Conservation (phyloP, 2,329 filamentous ascomycete genomes). For the Eutypella sp. region DNA sequence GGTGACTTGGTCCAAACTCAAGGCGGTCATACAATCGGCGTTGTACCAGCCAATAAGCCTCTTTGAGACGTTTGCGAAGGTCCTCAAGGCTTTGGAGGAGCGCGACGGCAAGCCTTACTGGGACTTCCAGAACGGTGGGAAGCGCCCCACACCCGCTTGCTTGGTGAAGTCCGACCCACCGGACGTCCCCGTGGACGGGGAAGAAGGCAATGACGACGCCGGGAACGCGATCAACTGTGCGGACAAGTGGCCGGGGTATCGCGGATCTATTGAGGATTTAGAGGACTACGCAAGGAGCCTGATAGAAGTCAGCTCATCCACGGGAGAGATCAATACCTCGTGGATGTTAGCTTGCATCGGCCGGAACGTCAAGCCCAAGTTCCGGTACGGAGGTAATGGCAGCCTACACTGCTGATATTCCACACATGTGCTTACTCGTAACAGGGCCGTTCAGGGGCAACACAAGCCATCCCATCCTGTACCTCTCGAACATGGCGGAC, state of each 20-base stretch:
- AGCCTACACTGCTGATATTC: too few relatives aligned
- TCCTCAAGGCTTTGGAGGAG: slow-evolving; percentile 37
- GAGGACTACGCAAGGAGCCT: slow-evolving; percentile 29
- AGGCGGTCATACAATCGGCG: slow-evolving; percentile 35
- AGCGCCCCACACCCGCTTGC: slow-evolving; percentile 21
- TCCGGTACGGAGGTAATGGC: slow-evolving; percentile 18
- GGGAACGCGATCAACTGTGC: slow-evolving; percentile 43
- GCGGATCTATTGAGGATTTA: slow-evolving; percentile 30
- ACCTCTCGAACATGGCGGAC: slow-evolving; percentile 31
- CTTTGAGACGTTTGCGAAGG: slow-evolving; percentile 37
- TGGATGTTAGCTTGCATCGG: slow-evolving; percentile 30
- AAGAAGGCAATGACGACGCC: slow-evolving; percentile 36
- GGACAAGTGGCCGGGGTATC: slow-evolving; percentile 26
- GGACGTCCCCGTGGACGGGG: slow-evolving; percentile 24
- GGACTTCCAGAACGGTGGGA: slow-evolving; percentile 20
- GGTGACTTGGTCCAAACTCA: slow-evolving; percentile 46
- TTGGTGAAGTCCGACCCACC: slow-evolving; percentile 25
- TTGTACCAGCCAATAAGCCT: slow-evolving; percentile 41
- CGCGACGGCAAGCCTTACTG: slow-evolving; percentile 42
- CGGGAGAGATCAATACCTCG: slow-evolving; percentile 38
- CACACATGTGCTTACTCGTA: background rate
- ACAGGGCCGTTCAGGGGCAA: slow-evolving; percentile 27
- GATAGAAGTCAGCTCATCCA: slow-evolving; percentile 32
- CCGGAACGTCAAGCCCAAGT: slow-evolving; percentile 25
- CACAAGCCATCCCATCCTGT: slow-evolving; percentile 31